Base-by-base conservation (phyloP, 2,329 filamentous ascomycete genomes). In the Setomelanomma holmii region DNA sequence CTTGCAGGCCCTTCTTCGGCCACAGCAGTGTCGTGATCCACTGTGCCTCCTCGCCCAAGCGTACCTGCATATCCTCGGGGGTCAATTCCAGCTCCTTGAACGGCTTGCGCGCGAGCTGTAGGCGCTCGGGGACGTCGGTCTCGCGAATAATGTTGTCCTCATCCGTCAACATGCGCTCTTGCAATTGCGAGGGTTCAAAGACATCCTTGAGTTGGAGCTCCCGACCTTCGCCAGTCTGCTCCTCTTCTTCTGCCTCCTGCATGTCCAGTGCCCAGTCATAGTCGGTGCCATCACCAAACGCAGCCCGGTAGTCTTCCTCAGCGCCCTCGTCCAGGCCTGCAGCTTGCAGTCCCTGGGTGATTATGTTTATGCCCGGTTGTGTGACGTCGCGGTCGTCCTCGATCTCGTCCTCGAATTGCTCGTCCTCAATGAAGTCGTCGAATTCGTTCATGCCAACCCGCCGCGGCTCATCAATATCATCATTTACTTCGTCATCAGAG, bases 151-250 rank as follows among this genome's bases (percentile, higher is more conserved):
- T 80, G 73, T 98, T 96, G 74, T 99, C 95, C 58, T 93, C 92
- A 51, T 98, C 95, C 7, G 95, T 99, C 64, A 99, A 85, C 74
- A 98, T 89, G 77, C 91, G 93, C 77, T 99, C 95, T 50, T 89
- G 88, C 34, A 99, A 84, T 73, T 99, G 92, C 2, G 93, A 96
- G 0, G 95, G 95, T 76, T 99, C 95, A 67, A 99, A 99, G 44
- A 99, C 93, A 72, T 99, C 93, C 78, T 98, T 97, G 57, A 99
- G 84, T 75, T 97, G 91, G 36, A 98, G 86, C 39, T 88, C 88
- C 66, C 93, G 90, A 61, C 96, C 90, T 56, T 91, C 89, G 53
- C 87, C 84, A 60, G 89, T 83, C 51, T 89, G 86, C 41, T 90
- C 87, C 60, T 96, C 90, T 51, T 86, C 83, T 60, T 93, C 89